Conservation (phyloP, 352 stramenopile genomes). For the Globisporangium spiculum region DNA sequence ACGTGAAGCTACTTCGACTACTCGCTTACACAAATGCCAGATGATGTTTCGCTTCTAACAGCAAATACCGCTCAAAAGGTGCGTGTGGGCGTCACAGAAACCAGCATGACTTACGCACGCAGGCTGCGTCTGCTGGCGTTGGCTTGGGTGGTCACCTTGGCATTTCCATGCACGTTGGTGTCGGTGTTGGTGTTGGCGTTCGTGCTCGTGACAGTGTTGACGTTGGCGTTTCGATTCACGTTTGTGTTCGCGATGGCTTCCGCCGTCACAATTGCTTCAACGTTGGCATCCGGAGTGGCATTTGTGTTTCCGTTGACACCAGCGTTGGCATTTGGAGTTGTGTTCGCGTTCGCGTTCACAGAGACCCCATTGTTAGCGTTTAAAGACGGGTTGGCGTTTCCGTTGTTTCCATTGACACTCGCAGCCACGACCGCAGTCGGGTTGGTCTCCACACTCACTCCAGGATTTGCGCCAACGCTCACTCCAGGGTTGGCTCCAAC, state of each 20-base stretch:
- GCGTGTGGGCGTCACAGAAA: not conserved
- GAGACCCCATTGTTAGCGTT: not conserved
- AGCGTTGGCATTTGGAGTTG: not conserved
- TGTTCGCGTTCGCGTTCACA: not conserved
- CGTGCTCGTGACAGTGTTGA: no score
- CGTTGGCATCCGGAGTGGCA: not conserved
- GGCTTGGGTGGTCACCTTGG: not conserved
- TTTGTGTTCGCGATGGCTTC: not conserved
- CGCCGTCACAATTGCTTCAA: not conserved
- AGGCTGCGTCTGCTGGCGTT: not conserved
- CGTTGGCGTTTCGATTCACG: not conserved
- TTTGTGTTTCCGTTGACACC: not conserved
- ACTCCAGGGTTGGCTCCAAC: not conserved
- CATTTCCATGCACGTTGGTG: not conserved
- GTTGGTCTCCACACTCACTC: not conserved
- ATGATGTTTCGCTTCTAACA: no score
- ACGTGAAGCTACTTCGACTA: not conserved
- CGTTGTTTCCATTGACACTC: not conserved
- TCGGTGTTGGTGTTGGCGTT: not conserved
- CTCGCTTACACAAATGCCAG: not conserved
- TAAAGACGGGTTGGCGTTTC: not conserved
- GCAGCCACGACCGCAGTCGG: not conserved
- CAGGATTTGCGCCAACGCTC: not conserved
- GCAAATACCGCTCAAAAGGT: no score
- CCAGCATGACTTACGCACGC: not conserved